These are phyloP conservation scores for Epichloe glyceriae DNA, from an alignment of 2,329 filamentous ascomycete species.

Conservation along the genomic window DNA sequence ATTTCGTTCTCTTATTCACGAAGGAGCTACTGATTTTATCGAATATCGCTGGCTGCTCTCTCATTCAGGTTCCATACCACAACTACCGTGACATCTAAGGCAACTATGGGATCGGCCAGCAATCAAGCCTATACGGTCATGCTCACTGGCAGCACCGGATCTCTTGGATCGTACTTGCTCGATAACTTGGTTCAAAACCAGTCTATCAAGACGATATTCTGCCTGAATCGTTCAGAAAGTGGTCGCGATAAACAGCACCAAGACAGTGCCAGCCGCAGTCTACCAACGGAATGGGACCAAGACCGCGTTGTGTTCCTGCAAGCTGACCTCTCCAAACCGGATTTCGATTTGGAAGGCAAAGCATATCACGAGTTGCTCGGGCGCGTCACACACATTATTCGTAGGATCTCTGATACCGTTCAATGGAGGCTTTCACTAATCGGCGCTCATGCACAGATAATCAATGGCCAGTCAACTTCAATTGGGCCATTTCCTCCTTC, in stretches of 20 bases:
- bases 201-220: background rate
- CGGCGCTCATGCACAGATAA: background rate
- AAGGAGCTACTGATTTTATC: background rate
- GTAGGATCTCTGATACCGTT: background rate
- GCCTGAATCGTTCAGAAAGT: background rate
- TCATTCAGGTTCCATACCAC: background rate
- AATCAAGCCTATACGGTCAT: conserved; percentile 23
- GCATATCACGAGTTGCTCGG: background rate
- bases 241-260: background rate
- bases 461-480: conserved; percentile 3
- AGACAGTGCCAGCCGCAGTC: background rate
- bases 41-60: background rate
- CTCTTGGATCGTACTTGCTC: background rate
- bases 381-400: background rate
- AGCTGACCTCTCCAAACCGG: background rate
- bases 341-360: background rate
- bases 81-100: background rate
- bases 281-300: background rate
- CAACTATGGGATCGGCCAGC: conserved; percentile 7
- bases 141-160: conserved; percentile 29
- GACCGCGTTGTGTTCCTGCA: background rate
- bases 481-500: background rate
- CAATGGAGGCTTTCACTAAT: background rate
- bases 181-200: background rate
- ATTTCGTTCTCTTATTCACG: background rate